A percentile compares a stretch with the other conserved stretches of the same genome.
Evolutionary conservation across 2,329 filamentous ascomycete species (phyloP).

Genomic region (Endoconidiophora laricicola): DNA sequence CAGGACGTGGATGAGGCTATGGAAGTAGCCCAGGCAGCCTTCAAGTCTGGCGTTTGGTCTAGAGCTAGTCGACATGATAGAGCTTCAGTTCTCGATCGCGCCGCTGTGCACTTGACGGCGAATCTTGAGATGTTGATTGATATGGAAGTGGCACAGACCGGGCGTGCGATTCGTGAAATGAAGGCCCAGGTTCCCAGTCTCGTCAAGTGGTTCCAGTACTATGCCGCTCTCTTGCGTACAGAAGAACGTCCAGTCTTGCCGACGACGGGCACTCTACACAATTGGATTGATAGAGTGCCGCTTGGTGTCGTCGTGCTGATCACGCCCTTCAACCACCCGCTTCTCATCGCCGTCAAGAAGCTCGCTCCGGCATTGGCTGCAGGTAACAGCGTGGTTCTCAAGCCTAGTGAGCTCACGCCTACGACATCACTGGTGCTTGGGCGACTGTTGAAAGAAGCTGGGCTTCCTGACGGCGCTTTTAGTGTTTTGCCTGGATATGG

Average conservation of each 20-base stretch:
- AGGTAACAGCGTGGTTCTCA: constrained; percentile 34
- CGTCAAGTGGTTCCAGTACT: constrained; percentile 25
- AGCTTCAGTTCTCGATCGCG: constrained; percentile 26
- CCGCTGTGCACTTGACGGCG: constrained; percentile 27
- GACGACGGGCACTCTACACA: constrained; percentile 25
- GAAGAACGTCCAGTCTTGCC: constrained; percentile 29
- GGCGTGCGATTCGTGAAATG: constrained; percentile 22
- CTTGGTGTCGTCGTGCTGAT: constrained; percentile 34
- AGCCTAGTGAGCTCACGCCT: constrained; percentile 37
- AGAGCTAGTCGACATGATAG: constrained; percentile 24
- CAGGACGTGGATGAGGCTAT: constrained; percentile 32
- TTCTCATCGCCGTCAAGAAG: constrained; percentile 31
- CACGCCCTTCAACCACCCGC: constrained; percentile 39
- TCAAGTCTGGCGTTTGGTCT: constrained; percentile 27
- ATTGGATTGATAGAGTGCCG: constrained; percentile 39
- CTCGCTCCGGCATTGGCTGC: constrained; percentile 30
- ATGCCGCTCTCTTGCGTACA: constrained; percentile 24
- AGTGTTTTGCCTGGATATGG: constrained; percentile 60
- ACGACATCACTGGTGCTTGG: constrained; percentile 23
- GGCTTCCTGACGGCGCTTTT: constrained; percentile 58
- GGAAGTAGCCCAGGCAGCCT: constrained; percentile 28
- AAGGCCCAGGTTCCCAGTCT: constrained; percentile 24
- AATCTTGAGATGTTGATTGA: constrained; percentile 25
- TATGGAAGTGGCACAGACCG: constrained; percentile 30
- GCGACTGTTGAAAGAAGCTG: constrained; percentile 49